Conservation (phyloP, 2,329 filamentous ascomycete species). For the Pseudocercospora crystallina region DNA sequence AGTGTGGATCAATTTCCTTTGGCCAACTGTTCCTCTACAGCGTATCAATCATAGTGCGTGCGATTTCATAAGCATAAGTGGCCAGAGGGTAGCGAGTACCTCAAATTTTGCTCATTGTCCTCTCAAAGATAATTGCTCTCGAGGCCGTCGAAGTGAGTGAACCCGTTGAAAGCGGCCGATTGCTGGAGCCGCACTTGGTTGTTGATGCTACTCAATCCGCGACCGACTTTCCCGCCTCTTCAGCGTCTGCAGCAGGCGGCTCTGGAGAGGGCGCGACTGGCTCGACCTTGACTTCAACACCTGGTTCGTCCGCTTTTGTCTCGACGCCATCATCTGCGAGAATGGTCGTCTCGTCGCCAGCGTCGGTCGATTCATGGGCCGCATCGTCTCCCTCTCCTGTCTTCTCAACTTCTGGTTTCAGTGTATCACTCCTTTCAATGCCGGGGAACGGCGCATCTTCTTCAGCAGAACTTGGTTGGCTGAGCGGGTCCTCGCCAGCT, state of each 20-base stretch:
- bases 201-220: conserved; percentile 16
- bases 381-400: too few relatives aligned
- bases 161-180: neutral
- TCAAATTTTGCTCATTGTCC: neutral
- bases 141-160: neutral
- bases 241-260: conserved; percentile 12
- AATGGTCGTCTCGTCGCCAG: conserved; percentile 11
- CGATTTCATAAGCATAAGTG: too few relatives aligned
- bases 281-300: conserved; percentile 21
- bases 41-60: too few relatives aligned
- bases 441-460: neutral
- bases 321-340: conserved; percentile 4
- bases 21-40: too few relatives aligned
- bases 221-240: conserved; percentile 42
- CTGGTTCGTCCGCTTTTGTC: conserved; percentile 10
- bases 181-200: neutral
- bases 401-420: conserved; percentile 1
- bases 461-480: conserved; percentile 53
- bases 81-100: too few relatives aligned
- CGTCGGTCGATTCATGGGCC: neutral
- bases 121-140: neutral
- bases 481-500: neutral
- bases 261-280: conserved; percentile 17
- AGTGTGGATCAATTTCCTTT: too few relatives aligned
- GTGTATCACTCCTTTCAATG: conserved; percentile 2